Conservation (phyloP, 768 basidiomycete genomes). For the Xerocomus potaroensis region DNA sequence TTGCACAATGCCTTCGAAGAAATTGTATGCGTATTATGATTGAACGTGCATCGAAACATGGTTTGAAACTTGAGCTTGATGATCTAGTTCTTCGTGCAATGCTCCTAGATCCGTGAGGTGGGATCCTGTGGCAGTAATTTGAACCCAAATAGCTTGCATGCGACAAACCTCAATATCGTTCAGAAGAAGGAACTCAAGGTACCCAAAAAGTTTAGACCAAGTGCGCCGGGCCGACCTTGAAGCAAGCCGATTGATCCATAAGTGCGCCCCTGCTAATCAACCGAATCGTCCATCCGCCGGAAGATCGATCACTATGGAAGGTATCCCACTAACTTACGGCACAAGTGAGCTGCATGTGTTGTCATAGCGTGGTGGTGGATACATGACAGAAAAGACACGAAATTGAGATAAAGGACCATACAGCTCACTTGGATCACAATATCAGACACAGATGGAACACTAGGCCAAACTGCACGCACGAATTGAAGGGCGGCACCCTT, state of each 20-base stretch:
- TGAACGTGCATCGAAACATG: background rate
- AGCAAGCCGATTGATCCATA: too few relatives aligned
- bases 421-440: slow-evolving; percentile 17
- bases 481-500: slow-evolving; percentile 95
- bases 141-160: too few relatives aligned
- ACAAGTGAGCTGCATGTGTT: slow-evolving; percentile 16
- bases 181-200: too few relatives aligned
- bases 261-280: too few relatives aligned
- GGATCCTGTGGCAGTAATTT: too few relatives aligned
- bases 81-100: too few relatives aligned
- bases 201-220: too few relatives aligned
- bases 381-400: slow-evolving; percentile 22
- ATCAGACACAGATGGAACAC: slow-evolving; percentile 1
- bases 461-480: slow-evolving; percentile 48
- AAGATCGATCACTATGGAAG: background rate
- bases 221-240: too few relatives aligned
- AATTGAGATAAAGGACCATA: slow-evolving; percentile 8
- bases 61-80: background rate
- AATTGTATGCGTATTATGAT: background rate
- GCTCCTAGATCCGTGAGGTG: too few relatives aligned
- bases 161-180: too few relatives aligned
- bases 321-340: background rate
- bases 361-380: slow-evolving; percentile 21
- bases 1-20: slow-evolving; percentile 7
- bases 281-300: background rate